Conservation (phyloP, 2,329 filamentous ascomycete species). For the Colletotrichum karsti region DNA sequence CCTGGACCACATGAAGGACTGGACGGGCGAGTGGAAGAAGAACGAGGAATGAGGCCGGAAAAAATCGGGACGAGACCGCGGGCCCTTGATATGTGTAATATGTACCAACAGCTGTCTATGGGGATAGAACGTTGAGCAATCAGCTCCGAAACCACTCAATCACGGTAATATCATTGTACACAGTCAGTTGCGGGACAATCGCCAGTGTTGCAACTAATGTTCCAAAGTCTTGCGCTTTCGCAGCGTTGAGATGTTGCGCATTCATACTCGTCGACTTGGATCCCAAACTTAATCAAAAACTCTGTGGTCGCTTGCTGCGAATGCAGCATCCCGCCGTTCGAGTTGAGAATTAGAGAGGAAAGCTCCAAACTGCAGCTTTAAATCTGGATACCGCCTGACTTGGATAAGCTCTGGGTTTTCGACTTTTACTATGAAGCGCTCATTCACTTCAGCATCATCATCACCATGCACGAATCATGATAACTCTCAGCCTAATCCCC, state of each 20-base stretch:
- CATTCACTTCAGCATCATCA: neutral
- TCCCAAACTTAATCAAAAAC: too few relatives aligned
- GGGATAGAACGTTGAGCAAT: constrained; percentile 21
- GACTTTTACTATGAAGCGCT: too few relatives aligned
- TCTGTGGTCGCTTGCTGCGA: too few relatives aligned
- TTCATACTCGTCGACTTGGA: too few relatives aligned
- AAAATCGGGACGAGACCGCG: neutral
- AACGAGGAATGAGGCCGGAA: neutral
- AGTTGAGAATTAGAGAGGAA: too few relatives aligned
- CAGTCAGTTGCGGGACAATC: neutral
- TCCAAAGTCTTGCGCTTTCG: neutral
- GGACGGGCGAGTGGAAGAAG: constrained; percentile 41
- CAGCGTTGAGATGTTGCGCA: too few relatives aligned
- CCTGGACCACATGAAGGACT: constrained; percentile 80
- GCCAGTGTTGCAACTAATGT: neutral
- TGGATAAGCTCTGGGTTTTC: too few relatives aligned
- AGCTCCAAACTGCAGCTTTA: too few relatives aligned
- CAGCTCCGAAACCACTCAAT: constrained; percentile 26
- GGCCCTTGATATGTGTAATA: constrained; percentile 15
- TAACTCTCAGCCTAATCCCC: neutral
- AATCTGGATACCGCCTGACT: too few relatives aligned
- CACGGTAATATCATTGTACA: constrained; percentile 20
- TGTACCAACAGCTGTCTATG: constrained; percentile 24
- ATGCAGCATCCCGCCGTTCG: too few relatives aligned
- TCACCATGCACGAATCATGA: neutral